Percentiles rank a stretch among this genome's conserved stretches.
These are phyloP conservation scores for Cryptosporidium meleagridis DNA, from an alignment of 169 alveolate genomes.

Conservation along the genomic window DNA sequence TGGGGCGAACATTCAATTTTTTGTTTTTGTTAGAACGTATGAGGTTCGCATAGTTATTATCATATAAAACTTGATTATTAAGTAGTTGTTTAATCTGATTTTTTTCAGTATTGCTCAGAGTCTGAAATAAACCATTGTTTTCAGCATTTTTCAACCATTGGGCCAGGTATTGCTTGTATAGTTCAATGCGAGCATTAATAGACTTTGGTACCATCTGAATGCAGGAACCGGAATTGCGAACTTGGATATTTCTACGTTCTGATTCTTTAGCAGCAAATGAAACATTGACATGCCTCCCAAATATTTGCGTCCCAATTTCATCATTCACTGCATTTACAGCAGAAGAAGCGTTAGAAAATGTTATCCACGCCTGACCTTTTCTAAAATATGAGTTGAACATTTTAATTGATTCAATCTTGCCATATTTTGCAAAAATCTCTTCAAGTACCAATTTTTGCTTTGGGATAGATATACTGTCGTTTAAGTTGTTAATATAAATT, in stretches of 20 bases:
- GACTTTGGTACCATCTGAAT: slow-evolving; percentile 37
- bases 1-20: not conserved
- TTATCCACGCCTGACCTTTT: slow-evolving; percentile 72
- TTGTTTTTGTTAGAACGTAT: not conserved
- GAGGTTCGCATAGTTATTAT: not conserved
- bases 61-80: slow-evolving; percentile 20
- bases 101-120: not conserved
- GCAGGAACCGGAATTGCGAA: not conserved
- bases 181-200: not conserved
- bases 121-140: not conserved
- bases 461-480: slow-evolving; percentile 4
- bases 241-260: not conserved
- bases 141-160: slow-evolving; percentile 46
- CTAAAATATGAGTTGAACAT: slow-evolving; percentile 44
- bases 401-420: slow-evolving; percentile 39
- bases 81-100: no score
- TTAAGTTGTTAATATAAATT: slow-evolving; percentile 38
- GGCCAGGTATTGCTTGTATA: slow-evolving; percentile 21
- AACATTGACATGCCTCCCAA: slow-evolving; percentile 19
- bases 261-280: slow-evolving; percentile 12
- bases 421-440: slow-evolving; percentile 21
- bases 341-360: slow-evolving; percentile 16
- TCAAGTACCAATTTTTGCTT: slow-evolving; percentile 8
- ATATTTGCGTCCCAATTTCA: slow-evolving; percentile 3
- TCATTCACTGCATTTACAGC: slow-evolving; percentile 27